Evolutionary conservation across 257 asterid species (phyloP).

Genomic region (Solanum bukasovii): DNA sequence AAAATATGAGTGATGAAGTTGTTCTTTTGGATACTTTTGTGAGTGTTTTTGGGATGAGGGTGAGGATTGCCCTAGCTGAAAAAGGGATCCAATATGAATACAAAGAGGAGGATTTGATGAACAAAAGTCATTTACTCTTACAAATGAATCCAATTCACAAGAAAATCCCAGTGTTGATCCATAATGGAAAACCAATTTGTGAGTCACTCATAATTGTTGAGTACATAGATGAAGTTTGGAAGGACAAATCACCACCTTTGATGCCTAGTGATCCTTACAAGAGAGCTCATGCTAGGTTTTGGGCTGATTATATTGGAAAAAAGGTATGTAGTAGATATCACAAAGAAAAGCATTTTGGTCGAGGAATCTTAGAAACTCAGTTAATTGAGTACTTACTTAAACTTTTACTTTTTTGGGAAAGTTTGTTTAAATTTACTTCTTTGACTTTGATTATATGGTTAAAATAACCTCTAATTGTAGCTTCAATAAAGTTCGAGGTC

Average conservation of each 20-base stretch:
- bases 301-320: conserved; percentile 23
- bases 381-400: neutral
- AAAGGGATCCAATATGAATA: conserved; percentile 10
- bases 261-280: conserved; percentile 22
- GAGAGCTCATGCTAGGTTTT: conserved; percentile 25
- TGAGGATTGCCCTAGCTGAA: conserved; percentile 18
- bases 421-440: neutral
- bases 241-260: neutral
- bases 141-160: conserved; percentile 31
- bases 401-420: neutral
- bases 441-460: no score
- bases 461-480: neutral
- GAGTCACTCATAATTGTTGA: conserved; percentile 13
- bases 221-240: conserved; percentile 28
- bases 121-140: conserved; percentile 11
- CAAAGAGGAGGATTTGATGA: conserved; percentile 4
- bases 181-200: conserved; percentile 14
- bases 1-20: conserved; percentile 5
- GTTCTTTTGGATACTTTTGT: conserved; percentile 9
- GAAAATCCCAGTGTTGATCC: conserved; percentile 23
- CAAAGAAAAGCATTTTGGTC: neutral
- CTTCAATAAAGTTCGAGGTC: neutral
- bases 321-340: conserved; percentile 5
- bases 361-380: no score
- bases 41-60: conserved; percentile 21